A percentile compares a stretch with the other conserved stretches of the same genome.
These are phyloP conservation scores for Agroathelia rolfsii DNA, from an alignment of 1,284 basidiomycete genomes.

Conservation along the genomic window DNA sequence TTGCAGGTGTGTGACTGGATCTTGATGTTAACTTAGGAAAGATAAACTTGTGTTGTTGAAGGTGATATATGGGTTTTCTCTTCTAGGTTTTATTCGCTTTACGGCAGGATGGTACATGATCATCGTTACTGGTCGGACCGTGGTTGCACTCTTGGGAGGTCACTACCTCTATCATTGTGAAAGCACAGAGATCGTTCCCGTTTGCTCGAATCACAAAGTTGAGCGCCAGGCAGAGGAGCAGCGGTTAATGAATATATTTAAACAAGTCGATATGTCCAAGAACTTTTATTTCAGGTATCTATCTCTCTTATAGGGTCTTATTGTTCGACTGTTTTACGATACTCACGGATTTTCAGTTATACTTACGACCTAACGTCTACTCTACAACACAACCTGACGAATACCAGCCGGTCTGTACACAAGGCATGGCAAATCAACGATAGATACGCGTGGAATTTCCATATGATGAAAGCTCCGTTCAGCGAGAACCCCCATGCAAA, in stretches of 20 bases:
- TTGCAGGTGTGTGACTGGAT: conserved; percentile 44
- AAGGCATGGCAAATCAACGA: conserved; percentile 69
- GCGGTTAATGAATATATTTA: conserved; percentile 85
- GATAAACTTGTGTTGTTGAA: not conserved
- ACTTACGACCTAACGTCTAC: conserved; percentile 97
- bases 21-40: not conserved
- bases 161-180: conserved; percentile 98
- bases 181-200: conserved; percentile 76
- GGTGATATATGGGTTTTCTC: not conserved
- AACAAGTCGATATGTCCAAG: conserved; percentile 95
- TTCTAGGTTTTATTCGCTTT: conserved; percentile 77
- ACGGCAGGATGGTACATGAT: conserved; percentile 92
- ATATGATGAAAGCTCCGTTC: conserved; percentile 73
- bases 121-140: conserved; percentile 81
- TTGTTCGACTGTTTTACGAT: not conserved
- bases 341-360: conserved; percentile 46
- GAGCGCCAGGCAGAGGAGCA: conserved; percentile 81
- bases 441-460: conserved; percentile 94
- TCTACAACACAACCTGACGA: conserved; percentile 88
- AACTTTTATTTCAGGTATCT: conserved; percentile 96
- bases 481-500: conserved; percentile 33
- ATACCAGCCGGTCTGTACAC: conserved; percentile 26
- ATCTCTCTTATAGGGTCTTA: conserved; percentile 3
- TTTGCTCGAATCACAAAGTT: conserved; percentile 65
- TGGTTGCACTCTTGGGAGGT: conserved; percentile 90